These are phyloP conservation scores for Passiflora organensis DNA, from an alignment of 345 rosid genomes.

Conservation along the genomic window DNA sequence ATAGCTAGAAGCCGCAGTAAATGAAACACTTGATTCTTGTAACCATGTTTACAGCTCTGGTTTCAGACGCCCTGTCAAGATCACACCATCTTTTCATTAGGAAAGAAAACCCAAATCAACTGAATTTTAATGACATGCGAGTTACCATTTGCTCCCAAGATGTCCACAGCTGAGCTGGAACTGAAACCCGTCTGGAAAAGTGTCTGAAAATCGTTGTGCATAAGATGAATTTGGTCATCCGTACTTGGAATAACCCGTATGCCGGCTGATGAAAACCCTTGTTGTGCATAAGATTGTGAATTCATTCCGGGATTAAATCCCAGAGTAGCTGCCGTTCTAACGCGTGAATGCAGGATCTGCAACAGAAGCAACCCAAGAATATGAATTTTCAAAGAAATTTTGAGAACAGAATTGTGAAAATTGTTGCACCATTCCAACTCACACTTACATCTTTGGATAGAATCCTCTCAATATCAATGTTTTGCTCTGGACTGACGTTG, in stretches of 20 bases:
- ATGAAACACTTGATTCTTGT: constrained; percentile 23
- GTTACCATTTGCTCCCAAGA: constrained; percentile 60
- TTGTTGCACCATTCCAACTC: constrained; percentile 2
- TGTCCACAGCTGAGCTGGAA: constrained; percentile 50
- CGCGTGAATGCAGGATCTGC: constrained; percentile 59
- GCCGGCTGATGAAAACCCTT: constrained; percentile 40
- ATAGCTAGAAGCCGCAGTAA: constrained; percentile 39
- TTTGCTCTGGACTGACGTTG: constrained; percentile 79
- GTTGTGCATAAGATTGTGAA: constrained; percentile 37
- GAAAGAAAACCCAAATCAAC: background rate
- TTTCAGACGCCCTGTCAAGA: constrained; percentile 52
- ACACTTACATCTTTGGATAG: constrained; percentile 77
- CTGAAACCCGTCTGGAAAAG: constrained; percentile 73
- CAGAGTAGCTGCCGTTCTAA: constrained; percentile 37
- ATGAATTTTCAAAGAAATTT: constrained; percentile 9
- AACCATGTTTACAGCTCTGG: constrained; percentile 47
- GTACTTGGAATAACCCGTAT: constrained; percentile 43
- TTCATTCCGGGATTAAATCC: constrained; percentile 44
- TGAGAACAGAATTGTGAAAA: constrained; percentile 3
- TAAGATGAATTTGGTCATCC: constrained; percentile 46
- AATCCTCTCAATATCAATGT: constrained; percentile 63
- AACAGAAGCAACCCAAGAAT: constrained; percentile 13
- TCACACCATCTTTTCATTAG: background rate
- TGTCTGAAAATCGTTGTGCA: constrained; percentile 67
- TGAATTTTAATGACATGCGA: background rate